A percentile compares a stretch with the other conserved stretches of the same genome.
phyloP scores from a whole-genome alignment of 495 filamentous ascomycete species.

The Aspergillus mulundensis region DNA sequence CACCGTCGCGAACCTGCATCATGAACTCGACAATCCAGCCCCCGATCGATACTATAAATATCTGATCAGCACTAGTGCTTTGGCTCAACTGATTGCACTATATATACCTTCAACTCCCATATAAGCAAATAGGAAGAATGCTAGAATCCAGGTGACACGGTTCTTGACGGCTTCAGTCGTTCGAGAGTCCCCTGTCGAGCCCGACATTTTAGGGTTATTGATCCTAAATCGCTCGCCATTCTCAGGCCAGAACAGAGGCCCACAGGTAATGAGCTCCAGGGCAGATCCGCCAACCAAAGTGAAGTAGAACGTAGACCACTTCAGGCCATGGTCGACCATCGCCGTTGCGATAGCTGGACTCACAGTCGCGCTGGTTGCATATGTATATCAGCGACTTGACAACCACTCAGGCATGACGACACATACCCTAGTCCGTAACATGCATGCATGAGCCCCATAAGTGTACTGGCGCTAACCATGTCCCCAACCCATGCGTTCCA shows the following conservation, averaged over 20 bases:
- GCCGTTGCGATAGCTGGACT: slow-evolving; percentile 9
- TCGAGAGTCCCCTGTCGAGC: neutral
- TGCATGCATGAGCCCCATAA: slow-evolving; percentile 51
- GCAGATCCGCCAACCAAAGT: slow-evolving; percentile 1
- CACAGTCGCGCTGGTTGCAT: neutral
- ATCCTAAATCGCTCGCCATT: slow-evolving; percentile 2
- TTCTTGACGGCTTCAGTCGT: slow-evolving; percentile 9
- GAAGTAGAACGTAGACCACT: slow-evolving; percentile 5
- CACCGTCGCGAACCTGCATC: slow-evolving; percentile 10
- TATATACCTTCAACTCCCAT: slow-evolving; percentile 12
- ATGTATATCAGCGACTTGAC: neutral
- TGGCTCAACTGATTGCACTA: neutral
- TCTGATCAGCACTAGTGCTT: neutral
- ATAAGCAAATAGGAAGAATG: slow-evolving; percentile 13
- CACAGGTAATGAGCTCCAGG: slow-evolving; percentile 1
- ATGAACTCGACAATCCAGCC: slow-evolving; percentile 16
- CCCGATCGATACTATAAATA: slow-evolving; percentile 6
- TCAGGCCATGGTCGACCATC: slow-evolving; percentile 9
- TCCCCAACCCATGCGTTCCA: slow-evolving; percentile 60
- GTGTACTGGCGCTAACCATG: slow-evolving; percentile 49
- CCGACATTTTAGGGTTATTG: slow-evolving; percentile 7
- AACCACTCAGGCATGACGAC: neutral
- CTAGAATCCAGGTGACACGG: slow-evolving; percentile 9
- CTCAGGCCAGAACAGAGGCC: slow-evolving; percentile 11
- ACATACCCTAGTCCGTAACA: slow-evolving; percentile 47